Evolutionary conservation across 2,329 filamentous ascomycete genomes (phyloP).

Genomic region (Colletotrichum kahawae): DNA sequence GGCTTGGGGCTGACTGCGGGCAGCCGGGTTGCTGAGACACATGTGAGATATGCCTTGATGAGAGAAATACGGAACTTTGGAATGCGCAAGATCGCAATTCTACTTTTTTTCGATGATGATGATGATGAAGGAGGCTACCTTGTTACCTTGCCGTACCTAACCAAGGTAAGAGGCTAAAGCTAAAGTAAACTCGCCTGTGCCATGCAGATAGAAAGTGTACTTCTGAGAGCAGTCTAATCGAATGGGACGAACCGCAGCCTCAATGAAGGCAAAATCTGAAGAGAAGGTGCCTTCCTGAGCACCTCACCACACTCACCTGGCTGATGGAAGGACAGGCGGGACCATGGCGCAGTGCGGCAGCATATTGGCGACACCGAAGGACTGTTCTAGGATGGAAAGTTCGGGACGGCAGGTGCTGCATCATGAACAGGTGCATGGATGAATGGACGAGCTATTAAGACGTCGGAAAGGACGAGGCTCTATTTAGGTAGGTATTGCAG

Average conservation of each 20-base stretch:
- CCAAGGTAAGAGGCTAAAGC: neutral
- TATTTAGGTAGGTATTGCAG: neutral
- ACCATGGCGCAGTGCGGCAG: neutral
- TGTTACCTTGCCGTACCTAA: neutral
- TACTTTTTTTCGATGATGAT: neutral
- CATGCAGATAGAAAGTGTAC: neutral
- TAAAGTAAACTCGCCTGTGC: neutral
- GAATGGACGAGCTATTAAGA: neutral
- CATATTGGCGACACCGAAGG: neutral
- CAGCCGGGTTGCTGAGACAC: neutral
- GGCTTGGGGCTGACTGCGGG: neutral
- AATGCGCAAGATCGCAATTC: neutral
- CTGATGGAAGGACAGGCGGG: neutral
- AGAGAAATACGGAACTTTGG: neutral
- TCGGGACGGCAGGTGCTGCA: neutral
- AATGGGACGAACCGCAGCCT: neutral
- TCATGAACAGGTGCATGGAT: neutral
- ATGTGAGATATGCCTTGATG: neutral
- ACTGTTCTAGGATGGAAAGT: neutral
- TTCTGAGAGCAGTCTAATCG: neutral
- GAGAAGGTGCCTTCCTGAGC: neutral
- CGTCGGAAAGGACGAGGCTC: neutral
- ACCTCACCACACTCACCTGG: neutral
- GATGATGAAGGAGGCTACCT: neutral
- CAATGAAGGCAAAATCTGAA: neutral